A percentile compares a stretch with the other conserved stretches of the same genome.
Evolutionary conservation across 1,284 basidiomycete species (phyloP).

Genomic region (Cryptococcus deneoformans): DNA sequence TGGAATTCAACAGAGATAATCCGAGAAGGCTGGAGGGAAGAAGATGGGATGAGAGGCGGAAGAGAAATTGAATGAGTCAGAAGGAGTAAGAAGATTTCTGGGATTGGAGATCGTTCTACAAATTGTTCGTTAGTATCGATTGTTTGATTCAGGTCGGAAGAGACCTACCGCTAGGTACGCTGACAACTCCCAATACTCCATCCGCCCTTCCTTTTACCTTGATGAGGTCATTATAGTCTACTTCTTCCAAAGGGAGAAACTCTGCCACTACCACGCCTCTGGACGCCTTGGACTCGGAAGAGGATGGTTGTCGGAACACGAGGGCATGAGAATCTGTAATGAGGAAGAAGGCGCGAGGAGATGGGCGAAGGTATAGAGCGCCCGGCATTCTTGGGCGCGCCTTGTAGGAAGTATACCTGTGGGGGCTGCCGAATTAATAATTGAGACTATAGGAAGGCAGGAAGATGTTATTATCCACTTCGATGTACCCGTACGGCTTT

Average conservation of each 20-base stretch:
- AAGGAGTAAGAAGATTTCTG: constrained; percentile 49
- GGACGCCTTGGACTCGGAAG: constrained; percentile 31
- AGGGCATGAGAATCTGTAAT: constrained; percentile 43
- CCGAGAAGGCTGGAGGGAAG: constrained; percentile 43
- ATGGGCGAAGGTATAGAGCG: constrained; percentile 42
- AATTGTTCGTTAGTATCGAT: background rate
- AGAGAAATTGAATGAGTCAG: constrained; percentile 33
- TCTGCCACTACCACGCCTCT: constrained; percentile 62
- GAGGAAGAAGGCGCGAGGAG: constrained; percentile 47
- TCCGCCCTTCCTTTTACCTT: constrained; percentile 67
- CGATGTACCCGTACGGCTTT: too few relatives aligned
- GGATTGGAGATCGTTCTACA: constrained; percentile 39
- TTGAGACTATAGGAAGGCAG: too few relatives aligned
- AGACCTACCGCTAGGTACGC: constrained; percentile 49
- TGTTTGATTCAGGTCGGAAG: background rate
- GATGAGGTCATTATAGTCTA: constrained; percentile 61
- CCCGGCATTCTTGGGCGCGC: constrained; percentile 30
- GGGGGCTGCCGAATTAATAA: too few relatives aligned
- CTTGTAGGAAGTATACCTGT: too few relatives aligned
- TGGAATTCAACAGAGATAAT: constrained; percentile 52
- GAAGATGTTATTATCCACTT: too few relatives aligned
- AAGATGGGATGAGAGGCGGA: constrained; percentile 36
- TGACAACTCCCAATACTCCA: constrained; percentile 69
- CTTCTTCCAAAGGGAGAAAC: constrained; percentile 67
- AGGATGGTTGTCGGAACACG: constrained; percentile 45